Conservation (phyloP, 2,329 filamentous ascomycete species). For the Dothideomycetes sp. region DNA sequence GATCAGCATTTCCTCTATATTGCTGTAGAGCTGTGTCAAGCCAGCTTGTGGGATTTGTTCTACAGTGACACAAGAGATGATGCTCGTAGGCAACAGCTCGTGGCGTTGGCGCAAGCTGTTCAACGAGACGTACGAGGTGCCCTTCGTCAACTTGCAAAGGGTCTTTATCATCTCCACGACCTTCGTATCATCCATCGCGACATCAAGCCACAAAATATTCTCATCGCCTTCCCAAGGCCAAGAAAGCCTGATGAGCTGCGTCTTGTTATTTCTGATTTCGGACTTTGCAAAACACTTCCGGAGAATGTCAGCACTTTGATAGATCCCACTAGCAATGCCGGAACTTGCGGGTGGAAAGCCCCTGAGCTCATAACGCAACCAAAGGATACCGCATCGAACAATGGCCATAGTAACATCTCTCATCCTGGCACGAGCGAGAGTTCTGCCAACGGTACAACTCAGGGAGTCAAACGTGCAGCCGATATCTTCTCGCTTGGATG, state of each 20-base stretch:
- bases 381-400: slow-evolving; percentile 35
- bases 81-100: slow-evolving; percentile 27
- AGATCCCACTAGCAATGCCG: slow-evolving; percentile 87
- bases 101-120: slow-evolving; percentile 60
- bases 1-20: slow-evolving; percentile 92
- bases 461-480: slow-evolving; percentile 82
- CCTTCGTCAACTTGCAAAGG: slow-evolving; percentile 80
- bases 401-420: slow-evolving; percentile 34
- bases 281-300: slow-evolving; percentile 92
- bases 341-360: slow-evolving; percentile 92
- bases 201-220: slow-evolving; percentile 93
- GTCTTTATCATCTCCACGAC: slow-evolving; percentile 79
- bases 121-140: slow-evolving; percentile 69
- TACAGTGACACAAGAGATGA: slow-evolving; percentile 51
- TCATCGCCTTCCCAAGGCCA: slow-evolving; percentile 64
- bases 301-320: slow-evolving; percentile 90
- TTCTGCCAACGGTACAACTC: slow-evolving; percentile 35
- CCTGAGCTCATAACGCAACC: slow-evolving; percentile 72
- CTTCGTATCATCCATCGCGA: slow-evolving; percentile 94
- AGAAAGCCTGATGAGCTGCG: slow-evolving; percentile 27
- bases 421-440: slow-evolving; percentile 53
- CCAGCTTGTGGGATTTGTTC: slow-evolving; percentile 85
- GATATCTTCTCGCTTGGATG: slow-evolving; percentile 96
- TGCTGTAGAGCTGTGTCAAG: slow-evolving; percentile 85
- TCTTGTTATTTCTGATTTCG: slow-evolving; percentile 92